Evolutionary conservation across 306 rosid species (phyloP).

Genomic region (Quercus parvula): DNA sequence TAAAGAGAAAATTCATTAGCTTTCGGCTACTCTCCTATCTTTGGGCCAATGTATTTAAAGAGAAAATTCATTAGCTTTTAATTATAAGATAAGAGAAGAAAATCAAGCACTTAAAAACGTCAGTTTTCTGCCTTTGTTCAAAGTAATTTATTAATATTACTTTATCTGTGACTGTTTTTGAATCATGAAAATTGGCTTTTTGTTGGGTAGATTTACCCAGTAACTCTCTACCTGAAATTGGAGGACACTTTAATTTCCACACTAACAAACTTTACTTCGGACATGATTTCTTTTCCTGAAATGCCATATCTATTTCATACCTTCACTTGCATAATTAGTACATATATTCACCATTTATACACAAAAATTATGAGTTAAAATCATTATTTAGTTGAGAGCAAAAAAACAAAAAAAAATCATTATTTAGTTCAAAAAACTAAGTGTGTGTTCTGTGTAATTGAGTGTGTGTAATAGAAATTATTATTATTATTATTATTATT

Average conservation of each 20-base stretch:
- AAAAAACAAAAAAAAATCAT: too few species aligned
- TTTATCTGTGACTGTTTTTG: not conserved
- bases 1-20: slow-evolving; percentile 9
- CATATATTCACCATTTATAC: too few species aligned
- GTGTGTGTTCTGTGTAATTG: too few species aligned
- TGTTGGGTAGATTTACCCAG: not conserved
- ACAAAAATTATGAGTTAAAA: too few species aligned
- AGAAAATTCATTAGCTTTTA: slow-evolving; percentile 16
- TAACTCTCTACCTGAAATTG: not conserved
- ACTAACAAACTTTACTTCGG: too few species aligned
- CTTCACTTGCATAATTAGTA: too few species aligned
- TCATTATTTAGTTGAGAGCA: too few species aligned
- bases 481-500: too few species aligned
- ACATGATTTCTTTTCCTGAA: too few species aligned
- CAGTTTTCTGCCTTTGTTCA: not conserved
- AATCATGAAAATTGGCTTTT: not conserved
- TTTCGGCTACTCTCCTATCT: not conserved
- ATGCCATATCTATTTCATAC: too few species aligned
- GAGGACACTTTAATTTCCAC: not conserved
- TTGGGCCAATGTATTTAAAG: slow-evolving; percentile 4
- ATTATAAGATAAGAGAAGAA: slow-evolving; percentile 11
- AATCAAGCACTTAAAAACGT: slow-evolving; percentile 15
- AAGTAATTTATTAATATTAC: not conserved
- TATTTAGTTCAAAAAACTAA: too few species aligned
- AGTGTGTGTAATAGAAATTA: too few species aligned